phyloP scores from a whole-genome alignment of 148 eudicot genomes.

The Chenopodium album region DNA sequence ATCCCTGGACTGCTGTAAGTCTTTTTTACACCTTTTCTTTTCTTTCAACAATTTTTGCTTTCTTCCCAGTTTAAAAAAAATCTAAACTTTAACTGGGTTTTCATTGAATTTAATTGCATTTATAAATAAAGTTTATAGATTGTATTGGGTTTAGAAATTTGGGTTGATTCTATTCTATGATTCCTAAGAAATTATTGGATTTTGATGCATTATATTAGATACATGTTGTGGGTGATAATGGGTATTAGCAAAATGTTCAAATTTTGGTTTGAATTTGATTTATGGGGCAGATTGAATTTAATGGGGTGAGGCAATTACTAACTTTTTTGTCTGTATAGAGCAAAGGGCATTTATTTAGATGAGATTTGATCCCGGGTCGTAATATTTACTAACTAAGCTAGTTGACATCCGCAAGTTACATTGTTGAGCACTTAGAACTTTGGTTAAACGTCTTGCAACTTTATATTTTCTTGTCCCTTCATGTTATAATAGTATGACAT shows the following conservation, averaged over 20 bases:
- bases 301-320: not conserved
- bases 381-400: too few species aligned
- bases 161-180: too few species aligned
- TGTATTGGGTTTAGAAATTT: not conserved
- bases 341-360: too few species aligned
- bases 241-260: not conserved
- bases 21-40: not conserved
- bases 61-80: not conserved
- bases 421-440: not conserved
- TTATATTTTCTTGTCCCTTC: conserved; percentile 10
- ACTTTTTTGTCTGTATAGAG: not conserved
- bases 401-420: not conserved
- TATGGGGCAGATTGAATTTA: not conserved
- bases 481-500: not conserved
- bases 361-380: too few species aligned
- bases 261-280: not conserved
- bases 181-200: not conserved
- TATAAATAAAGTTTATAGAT: too few species aligned
- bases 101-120: not conserved
- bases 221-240: too few species aligned
- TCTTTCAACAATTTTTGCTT: too few species aligned
- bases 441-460: not conserved
- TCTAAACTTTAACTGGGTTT: not conserved
- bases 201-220: not conserved
- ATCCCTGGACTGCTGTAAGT: conserved; percentile 54